A percentile compares a stretch with the other conserved stretches of the same genome.
Evolutionary conservation across 306 rosid species (phyloP).

Genomic region (Echinosophora koreensis): DNA sequence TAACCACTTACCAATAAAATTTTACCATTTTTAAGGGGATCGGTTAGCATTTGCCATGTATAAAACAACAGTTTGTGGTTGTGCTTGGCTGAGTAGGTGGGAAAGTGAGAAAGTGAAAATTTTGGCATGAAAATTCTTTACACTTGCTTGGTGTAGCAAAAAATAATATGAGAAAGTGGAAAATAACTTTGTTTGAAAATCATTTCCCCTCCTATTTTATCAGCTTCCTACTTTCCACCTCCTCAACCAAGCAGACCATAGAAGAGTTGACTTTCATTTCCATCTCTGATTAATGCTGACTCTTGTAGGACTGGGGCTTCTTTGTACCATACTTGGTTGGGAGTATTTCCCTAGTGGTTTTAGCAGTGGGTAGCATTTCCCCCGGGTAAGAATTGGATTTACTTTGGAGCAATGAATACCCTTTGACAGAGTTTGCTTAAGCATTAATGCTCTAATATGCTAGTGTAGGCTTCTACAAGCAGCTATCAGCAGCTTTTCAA

Average conservation of each 20-base stretch:
- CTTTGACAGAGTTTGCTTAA: slow-evolving; percentile 38
- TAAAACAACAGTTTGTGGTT: background rate
- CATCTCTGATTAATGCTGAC: slow-evolving; percentile 44
- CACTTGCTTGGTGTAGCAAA: slow-evolving; percentile 13
- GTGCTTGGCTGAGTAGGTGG: slow-evolving; percentile 4
- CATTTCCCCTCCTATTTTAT: background rate
- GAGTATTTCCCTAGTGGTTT: slow-evolving; percentile 84
- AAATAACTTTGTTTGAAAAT: background rate
- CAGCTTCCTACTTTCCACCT: background rate
- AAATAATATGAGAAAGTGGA: slow-evolving; percentile 5
- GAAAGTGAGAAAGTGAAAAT: background rate
- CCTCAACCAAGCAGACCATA: background rate
- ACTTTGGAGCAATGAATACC: slow-evolving; percentile 4
- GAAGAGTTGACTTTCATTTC: slow-evolving; percentile 37
- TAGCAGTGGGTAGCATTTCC: slow-evolving; percentile 92
- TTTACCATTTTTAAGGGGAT: too few relatives aligned
- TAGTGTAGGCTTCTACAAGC: slow-evolving; percentile 92
- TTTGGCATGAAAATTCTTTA: background rate
- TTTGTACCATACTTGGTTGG: slow-evolving; percentile 92
- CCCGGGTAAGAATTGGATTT: slow-evolving; percentile 74
- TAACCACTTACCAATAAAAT: too few relatives aligned
- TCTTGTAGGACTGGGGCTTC: slow-evolving; percentile 92
- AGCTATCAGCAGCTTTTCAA: slow-evolving; percentile 83
- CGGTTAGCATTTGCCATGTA: background rate
- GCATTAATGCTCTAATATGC: slow-evolving; percentile 42